Evolutionary conservation across 2,329 filamentous ascomycete genomes (phyloP).

Genomic region (Chrysoporthe cubensis): DNA sequence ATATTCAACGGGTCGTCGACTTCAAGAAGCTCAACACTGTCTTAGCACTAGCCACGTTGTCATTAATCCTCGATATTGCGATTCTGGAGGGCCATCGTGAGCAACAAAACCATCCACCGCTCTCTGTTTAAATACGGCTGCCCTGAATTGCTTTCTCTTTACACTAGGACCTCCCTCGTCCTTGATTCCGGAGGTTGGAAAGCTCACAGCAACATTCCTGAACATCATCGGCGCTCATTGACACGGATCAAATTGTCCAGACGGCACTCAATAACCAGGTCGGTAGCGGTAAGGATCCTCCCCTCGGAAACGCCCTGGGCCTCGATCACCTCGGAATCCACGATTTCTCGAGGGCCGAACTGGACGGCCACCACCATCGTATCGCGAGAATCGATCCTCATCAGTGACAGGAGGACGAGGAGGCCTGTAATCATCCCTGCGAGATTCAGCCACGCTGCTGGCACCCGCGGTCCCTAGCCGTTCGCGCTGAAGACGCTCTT

Average conservation of each 20-base stretch:
- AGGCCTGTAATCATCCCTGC: constrained; percentile 19
- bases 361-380: constrained; percentile 19
- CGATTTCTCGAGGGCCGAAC: constrained; percentile 27
- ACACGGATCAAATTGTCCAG: not conserved
- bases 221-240: not conserved
- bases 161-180: not conserved
- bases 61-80: not conserved
- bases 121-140: not conserved
- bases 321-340: constrained; percentile 26
- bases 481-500: constrained; percentile 28
- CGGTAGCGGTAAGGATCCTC: constrained; percentile 29
- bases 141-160: not conserved
- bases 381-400: constrained; percentile 23
- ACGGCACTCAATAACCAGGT: constrained; percentile 20
- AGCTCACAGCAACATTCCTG: not conserved
- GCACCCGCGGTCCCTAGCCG: constrained; percentile 21
- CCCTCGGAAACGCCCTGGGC: constrained; percentile 24
- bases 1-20: no score
- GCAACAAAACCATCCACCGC: not conserved
- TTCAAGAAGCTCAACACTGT: not conserved
- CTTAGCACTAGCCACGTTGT: not conserved
- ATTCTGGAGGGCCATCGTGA: not conserved
- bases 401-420: constrained; percentile 22
- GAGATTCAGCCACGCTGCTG: constrained; percentile 18
- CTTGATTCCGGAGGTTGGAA: not conserved